phyloP scores from a whole-genome alignment of 2,329 filamentous ascomycete species.

The Dendryphion nanum region DNA sequence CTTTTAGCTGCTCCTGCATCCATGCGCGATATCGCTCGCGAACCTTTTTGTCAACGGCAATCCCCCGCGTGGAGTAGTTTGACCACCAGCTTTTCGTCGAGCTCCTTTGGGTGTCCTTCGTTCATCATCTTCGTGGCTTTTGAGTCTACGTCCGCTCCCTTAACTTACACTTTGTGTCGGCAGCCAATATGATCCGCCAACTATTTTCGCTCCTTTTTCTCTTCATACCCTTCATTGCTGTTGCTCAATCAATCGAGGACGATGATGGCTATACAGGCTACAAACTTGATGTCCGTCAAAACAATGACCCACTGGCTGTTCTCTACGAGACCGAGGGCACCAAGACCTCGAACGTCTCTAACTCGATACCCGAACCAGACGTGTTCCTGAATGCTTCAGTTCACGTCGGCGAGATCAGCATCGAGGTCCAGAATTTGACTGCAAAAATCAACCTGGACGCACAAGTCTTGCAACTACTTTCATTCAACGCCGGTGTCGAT shows the following conservation, averaged over 20 bases:
- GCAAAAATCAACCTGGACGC: constrained; percentile 62
- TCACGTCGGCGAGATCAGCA: constrained; percentile 57
- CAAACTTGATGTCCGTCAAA: constrained; percentile 47
- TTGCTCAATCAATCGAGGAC: constrained; percentile 27
- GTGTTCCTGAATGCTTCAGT: constrained; percentile 61
- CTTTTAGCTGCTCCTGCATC: constrained; percentile 22
- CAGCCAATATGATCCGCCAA: constrained; percentile 22
- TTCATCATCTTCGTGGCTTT: neutral
- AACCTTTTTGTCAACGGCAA: constrained; percentile 20
- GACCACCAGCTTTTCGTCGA: constrained; percentile 18
- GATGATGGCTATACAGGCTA: constrained; percentile 57
- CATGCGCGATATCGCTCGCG: constrained; percentile 18
- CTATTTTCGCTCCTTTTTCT: constrained; percentile 26
- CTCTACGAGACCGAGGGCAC: constrained; percentile 57
- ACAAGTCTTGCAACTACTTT: constrained; percentile 57
- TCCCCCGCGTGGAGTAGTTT: constrained; percentile 16
- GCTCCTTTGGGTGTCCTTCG: constrained; percentile 7
- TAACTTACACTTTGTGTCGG: constrained; percentile 10
- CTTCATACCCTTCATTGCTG: constrained; percentile 33
- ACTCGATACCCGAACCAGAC: constrained; percentile 51
- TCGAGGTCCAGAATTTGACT: constrained; percentile 59
- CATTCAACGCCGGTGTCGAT: constrained; percentile 62
- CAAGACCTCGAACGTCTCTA: constrained; percentile 41
- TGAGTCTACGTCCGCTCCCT: constrained; percentile 23
- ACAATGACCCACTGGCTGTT: constrained; percentile 51